Evolutionary conservation across 129 eudicot genomes (phyloP), one percentile per base, ranked within the genome.

Genomic region (Ambrosia artemisiifolia): DNA sequence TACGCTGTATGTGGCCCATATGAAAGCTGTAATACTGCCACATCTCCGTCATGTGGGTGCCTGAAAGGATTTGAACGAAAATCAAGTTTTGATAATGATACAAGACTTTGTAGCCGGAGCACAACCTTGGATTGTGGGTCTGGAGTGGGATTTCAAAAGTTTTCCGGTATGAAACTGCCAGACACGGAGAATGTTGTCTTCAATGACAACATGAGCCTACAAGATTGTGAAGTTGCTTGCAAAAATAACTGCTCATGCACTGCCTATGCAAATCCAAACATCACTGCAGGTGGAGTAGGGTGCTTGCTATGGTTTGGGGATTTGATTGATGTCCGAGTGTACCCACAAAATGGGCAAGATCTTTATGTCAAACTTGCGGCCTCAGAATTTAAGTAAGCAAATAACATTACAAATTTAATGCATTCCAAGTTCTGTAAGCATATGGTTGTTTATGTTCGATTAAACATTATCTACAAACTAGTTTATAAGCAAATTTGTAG

Each of bases 231-330:
- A 63, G 13, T 10, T 0, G 73, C 79, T 36, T 75, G 79, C 79
- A 75, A 75, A 44, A 75, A 38, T 5, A 65, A 64, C 11, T 64
- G 79, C 44, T 66, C 78, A 1, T 81, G 84, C 71, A 61, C 54
- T 6, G 81, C 80, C 19, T 81, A 81, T 30, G 63, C 81, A 11
- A 35, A 51, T 44, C 74, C 79, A 14, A 65, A 77, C 69, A 74
- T 80, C 40, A 59, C 72, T 18, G 14, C 44, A 10, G 63, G 70
- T 18, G 85, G 85, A 32, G 72, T 67, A 48, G 91, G 91, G n/a
- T 88, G 95, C 78, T 51, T 85, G 76, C 43, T 65, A 47, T 88
- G 78, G 78, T 73, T 17, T 34, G 78, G n/a, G 4, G 70, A 24
- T 13, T 62, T 73, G 62, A 32, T 73, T 62, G 78, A 73, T 17